phyloP scores from a whole-genome alignment of 83 land plant species.

The Picea abies region DNA sequence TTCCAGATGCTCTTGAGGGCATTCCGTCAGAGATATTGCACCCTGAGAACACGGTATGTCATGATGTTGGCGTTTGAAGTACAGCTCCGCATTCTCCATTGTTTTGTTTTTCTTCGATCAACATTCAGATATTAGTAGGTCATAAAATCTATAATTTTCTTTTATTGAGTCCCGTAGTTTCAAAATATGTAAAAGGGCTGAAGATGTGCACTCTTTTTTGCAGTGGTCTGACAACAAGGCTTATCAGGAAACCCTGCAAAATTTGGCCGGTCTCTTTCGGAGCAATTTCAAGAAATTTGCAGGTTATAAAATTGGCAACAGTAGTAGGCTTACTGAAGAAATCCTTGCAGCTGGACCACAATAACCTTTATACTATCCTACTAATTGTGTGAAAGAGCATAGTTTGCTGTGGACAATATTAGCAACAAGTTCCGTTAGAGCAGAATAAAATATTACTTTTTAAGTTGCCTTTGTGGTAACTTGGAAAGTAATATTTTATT shows the following conservation, averaged over 20 bases:
- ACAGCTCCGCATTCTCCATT: not conserved
- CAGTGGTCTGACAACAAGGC: constrained; percentile 30
- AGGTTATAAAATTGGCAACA: constrained; percentile 25
- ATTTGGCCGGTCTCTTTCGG: constrained; percentile 25
- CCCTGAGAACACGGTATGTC: constrained; percentile 25
- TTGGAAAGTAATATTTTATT: too few relatives aligned
- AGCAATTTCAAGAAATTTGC: constrained; percentile 23
- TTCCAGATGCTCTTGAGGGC: constrained; percentile 23
- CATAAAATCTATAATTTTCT: not conserved
- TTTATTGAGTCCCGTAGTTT: not conserved
- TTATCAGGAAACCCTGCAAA: constrained; percentile 21
- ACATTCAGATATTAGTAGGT: not conserved
- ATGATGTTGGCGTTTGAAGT: too few relatives aligned
- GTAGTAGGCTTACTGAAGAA: constrained; percentile 16
- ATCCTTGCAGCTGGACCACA: constrained; percentile 29
- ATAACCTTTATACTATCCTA: not conserved
- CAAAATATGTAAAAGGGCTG: not conserved
- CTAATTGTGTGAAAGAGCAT: not conserved
- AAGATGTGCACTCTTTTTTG: not conserved
- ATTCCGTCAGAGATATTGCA: constrained; percentile 23
- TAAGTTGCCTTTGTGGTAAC: too few relatives aligned
- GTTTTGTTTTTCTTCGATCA: not conserved
- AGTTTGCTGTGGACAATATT: too few relatives aligned
- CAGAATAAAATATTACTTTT: too few relatives aligned
- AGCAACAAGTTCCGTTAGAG: too few relatives aligned